These are phyloP conservation scores for Ophiostoma tasmaniense DNA, from an alignment of 2,329 filamentous ascomycete species.

Conservation along the genomic window DNA sequence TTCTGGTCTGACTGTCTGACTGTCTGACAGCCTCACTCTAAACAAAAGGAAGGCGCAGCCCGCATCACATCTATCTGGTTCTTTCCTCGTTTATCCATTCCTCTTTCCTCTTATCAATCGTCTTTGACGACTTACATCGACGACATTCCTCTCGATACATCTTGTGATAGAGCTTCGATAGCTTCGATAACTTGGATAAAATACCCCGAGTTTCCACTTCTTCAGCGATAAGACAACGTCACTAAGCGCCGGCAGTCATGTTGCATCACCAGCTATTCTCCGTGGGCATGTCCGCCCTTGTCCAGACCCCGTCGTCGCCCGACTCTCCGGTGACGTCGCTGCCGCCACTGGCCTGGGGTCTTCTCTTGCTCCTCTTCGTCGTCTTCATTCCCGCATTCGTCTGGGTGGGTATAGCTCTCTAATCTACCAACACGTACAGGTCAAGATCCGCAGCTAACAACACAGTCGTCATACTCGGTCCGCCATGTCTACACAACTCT, in stretches of 20 bases:
- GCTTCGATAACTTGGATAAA: not conserved
- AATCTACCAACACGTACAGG: no score
- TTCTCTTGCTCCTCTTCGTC: slow-evolving; percentile 35
- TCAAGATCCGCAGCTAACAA: not conserved
- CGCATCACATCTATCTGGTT: not conserved
- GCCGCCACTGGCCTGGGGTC: slow-evolving; percentile 29
- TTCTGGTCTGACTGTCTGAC: not conserved
- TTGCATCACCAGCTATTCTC: slow-evolving; percentile 11
- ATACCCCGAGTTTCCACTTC: not conserved
- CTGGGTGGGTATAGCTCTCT: slow-evolving; percentile 30
- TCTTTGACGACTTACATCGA: not conserved
- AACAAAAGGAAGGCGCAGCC: not conserved
- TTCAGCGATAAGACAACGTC: not conserved
- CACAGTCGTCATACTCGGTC: slow-evolving; percentile 43
- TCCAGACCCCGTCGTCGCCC: slow-evolving; percentile 16
- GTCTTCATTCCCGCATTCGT: slow-evolving; percentile 39
- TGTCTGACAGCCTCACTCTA: not conserved
- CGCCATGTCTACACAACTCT: slow-evolving; percentile 43
- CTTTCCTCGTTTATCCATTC: not conserved
- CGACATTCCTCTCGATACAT: no score
- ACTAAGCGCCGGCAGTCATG: slow-evolving; percentile 9
- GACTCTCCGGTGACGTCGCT: slow-evolving; percentile 14
- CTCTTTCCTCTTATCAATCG: not conserved
- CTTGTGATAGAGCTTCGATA: no score
- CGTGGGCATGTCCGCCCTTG: slow-evolving; percentile 15